Percentiles rank a stretch among this genome's conserved stretches.
Evolutionary conservation across 331 rosid genomes (phyloP).

Genomic region (Telfairia occidentalis): DNA sequence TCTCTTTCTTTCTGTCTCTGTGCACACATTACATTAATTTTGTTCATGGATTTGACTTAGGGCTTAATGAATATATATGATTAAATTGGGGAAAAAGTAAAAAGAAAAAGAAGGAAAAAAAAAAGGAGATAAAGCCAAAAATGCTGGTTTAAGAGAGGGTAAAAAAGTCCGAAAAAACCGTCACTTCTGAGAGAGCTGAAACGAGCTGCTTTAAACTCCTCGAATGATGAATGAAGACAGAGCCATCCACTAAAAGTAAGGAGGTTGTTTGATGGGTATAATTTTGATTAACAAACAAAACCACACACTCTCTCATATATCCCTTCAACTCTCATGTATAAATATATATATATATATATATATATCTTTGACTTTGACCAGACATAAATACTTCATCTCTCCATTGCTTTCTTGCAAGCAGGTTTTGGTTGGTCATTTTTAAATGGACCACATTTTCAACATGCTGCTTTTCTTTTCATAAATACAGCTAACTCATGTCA

Average conservation of each 20-base stretch:
- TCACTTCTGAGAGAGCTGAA: neutral
- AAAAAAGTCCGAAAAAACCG: constrained; percentile 1
- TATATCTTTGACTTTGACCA: constrained; percentile 1
- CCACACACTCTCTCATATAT: neutral
- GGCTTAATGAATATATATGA: too few relatives aligned
- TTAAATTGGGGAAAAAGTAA: too few relatives aligned
- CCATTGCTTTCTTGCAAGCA: constrained; percentile 10
- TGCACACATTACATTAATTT: neutral
- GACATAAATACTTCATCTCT: neutral
- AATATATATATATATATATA: neutral
- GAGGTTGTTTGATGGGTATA: neutral
- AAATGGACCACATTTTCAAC: constrained; percentile 11
- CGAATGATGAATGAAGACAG: constrained; percentile 3
- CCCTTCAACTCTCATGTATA: neutral
- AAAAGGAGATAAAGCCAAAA: neutral
- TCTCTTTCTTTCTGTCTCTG: neutral
- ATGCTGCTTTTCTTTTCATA: neutral
- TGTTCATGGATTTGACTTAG: too few relatives aligned
- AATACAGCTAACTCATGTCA: neutral
- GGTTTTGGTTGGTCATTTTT: neutral
- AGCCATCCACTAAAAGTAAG: neutral
- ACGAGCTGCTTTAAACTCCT: neutral
- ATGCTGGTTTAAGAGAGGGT: neutral
- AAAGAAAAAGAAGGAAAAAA: neutral
- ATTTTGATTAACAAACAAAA: constrained; percentile 1